Percentiles rank a stretch among this genome's conserved stretches.
These are phyloP conservation scores for Neopestalotiopsis sp. DNA, from an alignment of 2,329 filamentous ascomycete species.

Conservation along the genomic window DNA sequence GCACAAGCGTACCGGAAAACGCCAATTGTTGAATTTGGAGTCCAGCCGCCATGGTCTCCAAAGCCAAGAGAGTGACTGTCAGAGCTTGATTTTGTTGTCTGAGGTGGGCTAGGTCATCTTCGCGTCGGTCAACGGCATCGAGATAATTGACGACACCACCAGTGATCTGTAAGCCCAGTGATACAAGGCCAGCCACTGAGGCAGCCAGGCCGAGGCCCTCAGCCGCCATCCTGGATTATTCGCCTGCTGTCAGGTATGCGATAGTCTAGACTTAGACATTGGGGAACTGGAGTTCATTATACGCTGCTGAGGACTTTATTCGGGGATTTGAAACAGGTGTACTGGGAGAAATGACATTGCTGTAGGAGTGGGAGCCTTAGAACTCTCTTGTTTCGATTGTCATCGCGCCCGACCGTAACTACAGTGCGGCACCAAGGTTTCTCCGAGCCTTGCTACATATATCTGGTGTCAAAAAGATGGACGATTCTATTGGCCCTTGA, in stretches of 20 bases:
- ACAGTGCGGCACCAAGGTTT: background rate
- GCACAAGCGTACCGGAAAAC: background rate
- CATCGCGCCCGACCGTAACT: background rate
- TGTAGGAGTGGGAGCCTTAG: background rate
- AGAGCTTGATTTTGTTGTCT: slow-evolving; percentile 17
- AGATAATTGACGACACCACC: slow-evolving; percentile 14
- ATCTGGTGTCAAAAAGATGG: no score
- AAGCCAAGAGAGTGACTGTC: background rate
- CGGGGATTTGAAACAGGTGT: background rate
- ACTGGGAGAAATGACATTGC: background rate
- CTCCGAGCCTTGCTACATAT: background rate
- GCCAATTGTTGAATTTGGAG: background rate
- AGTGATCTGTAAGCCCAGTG: slow-evolving; percentile 17
- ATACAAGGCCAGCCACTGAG: slow-evolving; percentile 19
- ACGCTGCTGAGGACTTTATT: accelerated
- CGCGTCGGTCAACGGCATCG: slow-evolving; percentile 11
- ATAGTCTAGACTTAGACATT: background rate
- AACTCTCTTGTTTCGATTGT: background rate
- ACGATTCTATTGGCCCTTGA: no score
- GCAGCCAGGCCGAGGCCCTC: slow-evolving; percentile 17
- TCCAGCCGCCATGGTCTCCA: background rate
- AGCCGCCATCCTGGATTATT: background rate
- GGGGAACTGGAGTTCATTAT: background rate
- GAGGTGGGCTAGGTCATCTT: slow-evolving; percentile 15
- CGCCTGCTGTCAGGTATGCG: background rate